Conservation (phyloP, 495 filamentous ascomycete genomes). For the Amphirosellinia nigrospora region DNA sequence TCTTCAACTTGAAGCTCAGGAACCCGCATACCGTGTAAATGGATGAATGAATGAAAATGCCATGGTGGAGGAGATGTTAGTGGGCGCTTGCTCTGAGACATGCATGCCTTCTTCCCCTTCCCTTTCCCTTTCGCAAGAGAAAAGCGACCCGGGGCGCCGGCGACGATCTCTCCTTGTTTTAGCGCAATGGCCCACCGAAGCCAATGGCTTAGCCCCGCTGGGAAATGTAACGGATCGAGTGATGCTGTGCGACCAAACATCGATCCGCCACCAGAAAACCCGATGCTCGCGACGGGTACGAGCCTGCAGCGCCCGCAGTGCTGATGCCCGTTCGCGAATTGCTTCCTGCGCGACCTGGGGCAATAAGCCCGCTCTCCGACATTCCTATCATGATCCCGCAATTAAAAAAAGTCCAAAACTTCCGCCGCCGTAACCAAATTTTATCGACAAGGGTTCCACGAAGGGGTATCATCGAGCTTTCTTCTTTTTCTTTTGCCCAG, state of each 20-base stretch:
- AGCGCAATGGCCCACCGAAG: constrained; percentile 13
- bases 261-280: constrained; percentile 23
- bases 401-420: not conserved
- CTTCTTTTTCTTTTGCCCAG: too few relatives aligned
- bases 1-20: not conserved
- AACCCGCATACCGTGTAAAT: constrained; percentile 17
- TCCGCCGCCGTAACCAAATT: not conserved
- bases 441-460: not conserved
- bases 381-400: constrained; percentile 7
- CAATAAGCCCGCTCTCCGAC: not conserved
- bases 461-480: not conserved
- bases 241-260: constrained; percentile 2
- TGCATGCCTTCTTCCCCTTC: constrained; percentile 15
- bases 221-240: constrained; percentile 4
- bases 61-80: too few relatives aligned
- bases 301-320: constrained; percentile 12
- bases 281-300: constrained; percentile 5
- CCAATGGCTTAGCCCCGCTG: constrained; percentile 7
- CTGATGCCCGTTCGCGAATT: constrained; percentile 14
- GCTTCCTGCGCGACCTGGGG: not conserved
- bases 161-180: constrained; percentile 20
- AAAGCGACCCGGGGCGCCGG: constrained; percentile 8
- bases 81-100: constrained; percentile 3
- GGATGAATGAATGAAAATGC: not conserved
- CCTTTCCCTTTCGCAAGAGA: constrained; percentile 11